phyloP scores from a whole-genome alignment of 495 filamentous ascomycete genomes.

The Trichoderma virens region DNA sequence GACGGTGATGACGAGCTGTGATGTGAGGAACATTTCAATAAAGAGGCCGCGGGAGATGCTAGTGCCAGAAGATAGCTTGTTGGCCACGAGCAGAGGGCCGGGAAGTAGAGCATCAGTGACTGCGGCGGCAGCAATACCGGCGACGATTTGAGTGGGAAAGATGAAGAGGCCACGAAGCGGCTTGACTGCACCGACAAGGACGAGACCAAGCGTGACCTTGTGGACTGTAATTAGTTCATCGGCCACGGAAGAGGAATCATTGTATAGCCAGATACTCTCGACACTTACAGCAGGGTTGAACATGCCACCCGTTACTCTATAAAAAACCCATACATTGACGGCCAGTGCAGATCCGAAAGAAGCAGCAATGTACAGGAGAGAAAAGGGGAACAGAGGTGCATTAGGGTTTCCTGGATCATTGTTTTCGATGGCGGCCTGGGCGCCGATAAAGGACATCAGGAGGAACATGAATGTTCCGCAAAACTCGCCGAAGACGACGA shows the following conservation, averaged over 20 bases:
- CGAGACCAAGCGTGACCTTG: slow-evolving; percentile 37
- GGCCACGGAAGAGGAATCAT: not conserved
- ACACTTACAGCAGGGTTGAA: slow-evolving; percentile 15
- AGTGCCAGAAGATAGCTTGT: slow-evolving; percentile 33
- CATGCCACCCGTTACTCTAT: slow-evolving; percentile 30
- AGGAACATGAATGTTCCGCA: slow-evolving; percentile 65
- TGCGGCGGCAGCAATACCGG: slow-evolving; percentile 38
- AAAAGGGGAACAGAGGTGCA: slow-evolving; percentile 18
- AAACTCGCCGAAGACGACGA: slow-evolving; percentile 53
- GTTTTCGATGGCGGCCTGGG: slow-evolving; percentile 15
- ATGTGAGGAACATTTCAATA: slow-evolving; percentile 48
- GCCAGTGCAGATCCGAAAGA: slow-evolving; percentile 59
- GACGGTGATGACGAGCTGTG: slow-evolving; percentile 47
- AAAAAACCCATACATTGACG: slow-evolving; percentile 68
- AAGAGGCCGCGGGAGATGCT: slow-evolving; percentile 42
- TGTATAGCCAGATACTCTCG: no score
- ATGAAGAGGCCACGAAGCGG: slow-evolving; percentile 34
- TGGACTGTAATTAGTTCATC: not conserved
- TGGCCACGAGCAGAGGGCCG: slow-evolving; percentile 36
- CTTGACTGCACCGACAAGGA: slow-evolving; percentile 39
- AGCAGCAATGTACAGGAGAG: slow-evolving; percentile 54
- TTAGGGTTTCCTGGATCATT: slow-evolving; percentile 14
- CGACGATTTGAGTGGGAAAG: slow-evolving; percentile 41
- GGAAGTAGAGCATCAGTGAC: slow-evolving; percentile 40
- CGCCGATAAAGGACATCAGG: slow-evolving; percentile 54